Percentiles rank a stretch among this genome's conserved stretches.
These are phyloP conservation scores for Aspergillus sp. DNA, from an alignment of 2,329 filamentous ascomycete genomes.

Conservation along the genomic window DNA sequence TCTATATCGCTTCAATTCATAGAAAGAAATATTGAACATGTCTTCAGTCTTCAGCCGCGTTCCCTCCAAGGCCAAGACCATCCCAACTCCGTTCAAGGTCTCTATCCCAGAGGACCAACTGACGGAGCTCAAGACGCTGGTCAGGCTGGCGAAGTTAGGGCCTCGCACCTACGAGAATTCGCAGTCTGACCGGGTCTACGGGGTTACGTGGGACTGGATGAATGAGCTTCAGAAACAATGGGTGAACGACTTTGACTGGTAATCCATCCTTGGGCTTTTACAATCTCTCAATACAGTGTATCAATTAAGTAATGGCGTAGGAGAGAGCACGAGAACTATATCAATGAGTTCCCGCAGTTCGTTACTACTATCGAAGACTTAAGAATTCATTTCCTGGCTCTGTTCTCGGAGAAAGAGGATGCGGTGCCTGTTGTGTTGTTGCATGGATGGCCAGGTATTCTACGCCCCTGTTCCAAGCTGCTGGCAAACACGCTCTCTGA, in stretches of 20 bases:
- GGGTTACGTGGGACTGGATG: slow-evolving; percentile 44
- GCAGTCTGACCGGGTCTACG: slow-evolving; percentile 36
- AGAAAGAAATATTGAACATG: slow-evolving; percentile 9
- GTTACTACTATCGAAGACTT: slow-evolving; percentile 36
- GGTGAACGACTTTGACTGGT: slow-evolving; percentile 44
- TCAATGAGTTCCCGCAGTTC: slow-evolving; percentile 48
- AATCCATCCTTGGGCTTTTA: slow-evolving; percentile 15
- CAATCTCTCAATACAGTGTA: slow-evolving; percentile 6
- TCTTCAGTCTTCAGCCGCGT: slow-evolving; percentile 20
- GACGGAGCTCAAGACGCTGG: slow-evolving; percentile 39
- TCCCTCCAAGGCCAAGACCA: slow-evolving; percentile 29
- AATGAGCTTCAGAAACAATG: slow-evolving; percentile 34
- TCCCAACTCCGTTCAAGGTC: slow-evolving; percentile 37
- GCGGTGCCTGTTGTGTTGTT: slow-evolving; percentile 42
- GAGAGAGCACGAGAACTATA: slow-evolving; percentile 30
- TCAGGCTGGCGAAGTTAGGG: slow-evolving; percentile 43
- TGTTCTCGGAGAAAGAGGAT: slow-evolving; percentile 40
- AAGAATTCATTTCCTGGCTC: slow-evolving; percentile 41
- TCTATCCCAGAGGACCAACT: slow-evolving; percentile 38
- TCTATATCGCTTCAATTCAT: background rate
- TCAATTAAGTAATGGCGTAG: slow-evolving; percentile 9
- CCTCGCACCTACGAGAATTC: slow-evolving; percentile 44
- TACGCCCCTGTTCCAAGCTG: too few species aligned
- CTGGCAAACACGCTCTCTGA: too few species aligned
- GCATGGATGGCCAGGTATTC: slow-evolving; percentile 29